These are phyloP conservation scores for Cryphonectria nitschkei DNA, from an alignment of 2,329 filamentous ascomycete species.

Conservation along the genomic window DNA sequence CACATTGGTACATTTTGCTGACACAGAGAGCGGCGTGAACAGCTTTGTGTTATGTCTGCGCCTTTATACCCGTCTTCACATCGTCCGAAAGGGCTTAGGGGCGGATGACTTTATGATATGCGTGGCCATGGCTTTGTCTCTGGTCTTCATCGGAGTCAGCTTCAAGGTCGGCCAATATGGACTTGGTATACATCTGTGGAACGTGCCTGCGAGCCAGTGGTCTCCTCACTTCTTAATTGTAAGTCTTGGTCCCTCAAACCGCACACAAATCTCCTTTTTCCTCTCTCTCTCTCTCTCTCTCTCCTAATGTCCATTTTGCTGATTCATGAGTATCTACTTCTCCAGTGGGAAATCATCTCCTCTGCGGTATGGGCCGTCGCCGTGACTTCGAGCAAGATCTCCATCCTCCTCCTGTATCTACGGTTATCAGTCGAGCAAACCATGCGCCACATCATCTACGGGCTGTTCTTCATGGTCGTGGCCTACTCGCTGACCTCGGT, in stretches of 20 bases:
- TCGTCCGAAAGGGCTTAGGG: not conserved
- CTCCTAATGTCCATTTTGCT: not conserved
- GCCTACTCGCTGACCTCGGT: slow-evolving; percentile 5
- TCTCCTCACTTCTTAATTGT: not conserved
- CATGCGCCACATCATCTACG: not conserved
- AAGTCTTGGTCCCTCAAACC: not conserved
- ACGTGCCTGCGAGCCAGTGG: not conserved
- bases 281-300: no score
- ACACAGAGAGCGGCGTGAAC: not conserved
- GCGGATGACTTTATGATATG: slow-evolving; percentile 2
- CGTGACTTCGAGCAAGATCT: slow-evolving; percentile 5
- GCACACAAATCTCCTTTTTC: no score
- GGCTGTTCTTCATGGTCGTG: slow-evolving; percentile 2
- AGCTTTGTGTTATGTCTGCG: slow-evolving; percentile 6
- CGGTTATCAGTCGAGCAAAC: not conserved
- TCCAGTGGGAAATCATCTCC: slow-evolving; percentile 1
- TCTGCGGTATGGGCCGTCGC: slow-evolving; percentile 2
- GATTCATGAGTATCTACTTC: not conserved
- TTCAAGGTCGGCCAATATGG: not conserved
- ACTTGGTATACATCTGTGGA: not conserved
- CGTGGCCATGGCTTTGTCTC: not conserved
- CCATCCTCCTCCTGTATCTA: slow-evolving; percentile 12
- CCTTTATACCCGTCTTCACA: not conserved
- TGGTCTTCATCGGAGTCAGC: not conserved
- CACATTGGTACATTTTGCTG: not conserved